Evolutionary conservation across 2,329 filamentous ascomycete species (phyloP), one percentile per base, ranked within the genome.

Genomic region (Paecilomyces variotii): DNA sequence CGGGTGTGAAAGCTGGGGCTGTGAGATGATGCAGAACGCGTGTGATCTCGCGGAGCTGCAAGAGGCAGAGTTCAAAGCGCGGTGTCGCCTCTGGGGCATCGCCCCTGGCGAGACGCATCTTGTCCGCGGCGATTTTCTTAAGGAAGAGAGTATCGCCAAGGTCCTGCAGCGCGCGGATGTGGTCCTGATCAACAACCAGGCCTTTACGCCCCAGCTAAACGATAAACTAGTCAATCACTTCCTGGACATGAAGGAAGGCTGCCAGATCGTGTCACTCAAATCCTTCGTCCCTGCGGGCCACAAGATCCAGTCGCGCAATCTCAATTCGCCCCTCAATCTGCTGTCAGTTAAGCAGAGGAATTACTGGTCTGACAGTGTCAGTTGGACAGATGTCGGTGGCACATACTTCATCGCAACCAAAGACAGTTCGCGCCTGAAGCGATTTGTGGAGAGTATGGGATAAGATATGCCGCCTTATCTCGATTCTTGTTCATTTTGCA

Each of bases 181-280:
- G n/a, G 85, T 99, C 19, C 83, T 99, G 27, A 93, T 97, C 67
- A 99, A 99, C 79, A 99, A 99, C 76, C 92, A 97, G 75, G 94
- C 91, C 2, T 99, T 99, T 75, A 92, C 88, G 4, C 87, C 92
- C 12, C 82, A 87, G 65, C 83, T 97, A 57, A 99, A 97, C 75
- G 88, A 90, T 69, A 84, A 86, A 61, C 80, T 99, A 53, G 85
- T 93, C 64, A 86, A 90, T 66, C 90, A 96, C 78, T 97, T 99
- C 69, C 79, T 99, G 60, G 94, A 99, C 69, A 79, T 97, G 62
- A 97, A 97, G 75, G 83, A 89, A 57, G 93, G 93, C 2, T 92
- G 89, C 74, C 88, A 89, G 73, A 89, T 99, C 58, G 88, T 97
- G 50, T 96, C 91, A 56, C 82, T 99, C 60, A 95, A 94, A 76